Evolutionary conservation across 1,284 basidiomycete genomes (phyloP).

Genomic region (Pascua guehoae): DNA sequence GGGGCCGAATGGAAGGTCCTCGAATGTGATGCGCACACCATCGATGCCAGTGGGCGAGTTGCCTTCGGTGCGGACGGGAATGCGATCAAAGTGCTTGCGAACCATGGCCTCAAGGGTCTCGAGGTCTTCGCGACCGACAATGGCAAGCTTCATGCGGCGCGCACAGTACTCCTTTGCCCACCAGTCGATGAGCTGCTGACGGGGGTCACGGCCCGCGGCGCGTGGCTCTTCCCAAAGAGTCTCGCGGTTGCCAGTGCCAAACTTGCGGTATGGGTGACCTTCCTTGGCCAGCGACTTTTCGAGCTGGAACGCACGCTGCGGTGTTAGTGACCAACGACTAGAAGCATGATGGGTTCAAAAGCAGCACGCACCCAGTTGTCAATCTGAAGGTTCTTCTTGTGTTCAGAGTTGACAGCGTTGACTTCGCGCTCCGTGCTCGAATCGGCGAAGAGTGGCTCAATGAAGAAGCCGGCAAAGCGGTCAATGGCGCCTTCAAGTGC

Average conservation of each 20-base stretch:
- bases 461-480: constrained; percentile 92
- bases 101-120: constrained; percentile 47
- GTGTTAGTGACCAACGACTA: not conserved
- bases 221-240: constrained; percentile 66
- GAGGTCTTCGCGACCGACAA: constrained; percentile 75
- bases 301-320: constrained; percentile 94
- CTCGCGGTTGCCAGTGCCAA: constrained; percentile 82
- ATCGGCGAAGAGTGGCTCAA: constrained; percentile 78
- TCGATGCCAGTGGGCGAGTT: constrained; percentile 30
- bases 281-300: constrained; percentile 81
- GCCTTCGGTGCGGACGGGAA: constrained; percentile 43
- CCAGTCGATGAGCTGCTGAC: constrained; percentile 90
- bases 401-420: constrained; percentile 95
- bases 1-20: constrained; percentile 70
- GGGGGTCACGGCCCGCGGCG: constrained; percentile 71
- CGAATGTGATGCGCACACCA: constrained; percentile 55
- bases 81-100: constrained; percentile 40
- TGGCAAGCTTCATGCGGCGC: constrained; percentile 84
- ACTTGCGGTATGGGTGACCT: constrained; percentile 87
- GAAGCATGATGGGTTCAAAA: not conserved
- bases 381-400: constrained; percentile 96
- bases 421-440: constrained; percentile 92
- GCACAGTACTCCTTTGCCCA: constrained; percentile 92
- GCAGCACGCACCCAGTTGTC: constrained; percentile 66
- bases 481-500: constrained; percentile 79